Base-by-base conservation (phyloP, 2,329 filamentous ascomycete species). In the Parascedosporium putredinis region DNA sequence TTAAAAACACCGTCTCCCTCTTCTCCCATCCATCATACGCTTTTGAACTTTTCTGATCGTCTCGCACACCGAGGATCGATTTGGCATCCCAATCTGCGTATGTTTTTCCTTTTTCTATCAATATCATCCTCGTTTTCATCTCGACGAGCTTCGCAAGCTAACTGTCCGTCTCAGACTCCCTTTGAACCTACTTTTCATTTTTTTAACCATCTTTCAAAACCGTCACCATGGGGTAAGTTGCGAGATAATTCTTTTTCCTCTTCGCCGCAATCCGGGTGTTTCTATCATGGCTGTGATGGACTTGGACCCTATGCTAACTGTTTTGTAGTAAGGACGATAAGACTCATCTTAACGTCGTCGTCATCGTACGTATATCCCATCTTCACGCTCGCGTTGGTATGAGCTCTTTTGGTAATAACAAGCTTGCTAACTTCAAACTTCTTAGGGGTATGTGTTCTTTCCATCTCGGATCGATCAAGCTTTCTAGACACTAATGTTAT, bases 341-440 rank as follows among this genome's bases (percentile, higher is more conserved):
- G 86, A 76, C 73, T 75, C 91, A 97, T 75, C 88, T 97, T 76
- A 90, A 90, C 86, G 86, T 95, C 75, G 89, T 95, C 77, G 89
- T 95, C 74, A 95, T 95, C 82, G 89, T 62, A 67, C 61, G 66
- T 68, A 54, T 44, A 42, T 23, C 42, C 38, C 42, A 40, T n/a
- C 34, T 40, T 44, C 42, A 20, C 36, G 36, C 36, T 42, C 16
- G 36, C 8, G 27, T 45, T 14, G 20, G 12, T 44, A 12, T 14
- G 6, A 29, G 22, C 44, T 24, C 31, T 23, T n/a, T 33, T 24
- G 2, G 25, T 47, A n/a, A n/a, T 47, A 20, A 47, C 6, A 25
- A 47, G 31, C 24, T 34, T 53, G 53, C 57, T 60, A 52, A 62
- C 57, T 18, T 8, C 10, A 24, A 3, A 18, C 1, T 8, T 45